These are phyloP conservation scores for Mrakia gelida DNA, from an alignment of 768 basidiomycete species.

Conservation along the genomic window DNA sequence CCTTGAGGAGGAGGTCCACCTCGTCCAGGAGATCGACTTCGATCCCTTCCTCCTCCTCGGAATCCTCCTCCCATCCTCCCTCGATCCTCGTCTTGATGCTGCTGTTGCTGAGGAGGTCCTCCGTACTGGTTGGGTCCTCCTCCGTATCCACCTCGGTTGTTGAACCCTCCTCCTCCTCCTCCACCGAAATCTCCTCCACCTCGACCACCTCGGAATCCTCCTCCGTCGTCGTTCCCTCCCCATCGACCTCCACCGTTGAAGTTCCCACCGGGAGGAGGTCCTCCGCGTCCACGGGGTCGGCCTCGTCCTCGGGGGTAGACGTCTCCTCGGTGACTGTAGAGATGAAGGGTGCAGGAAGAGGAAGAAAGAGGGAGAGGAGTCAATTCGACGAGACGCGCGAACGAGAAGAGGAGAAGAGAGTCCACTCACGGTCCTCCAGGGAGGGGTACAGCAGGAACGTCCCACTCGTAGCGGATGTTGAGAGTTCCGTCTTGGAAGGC, in stretches of 20 bases:
- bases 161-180: constrained; percentile 44
- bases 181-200: constrained; percentile 46
- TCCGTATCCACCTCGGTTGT: constrained; percentile 45
- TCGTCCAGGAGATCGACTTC: constrained; percentile 32
- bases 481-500: constrained; percentile 77
- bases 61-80: constrained; percentile 30
- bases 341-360: constrained; percentile 17
- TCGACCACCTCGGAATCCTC: constrained; percentile 44
- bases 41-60: constrained; percentile 36
- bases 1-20: constrained; percentile 41
- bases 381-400: constrained; percentile 43
- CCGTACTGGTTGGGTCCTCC: constrained; percentile 48
- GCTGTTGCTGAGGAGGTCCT: neutral
- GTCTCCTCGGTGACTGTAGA: constrained; percentile 11
- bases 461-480: constrained; percentile 84
- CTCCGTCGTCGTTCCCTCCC: constrained; percentile 43
- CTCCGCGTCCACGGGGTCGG: neutral
- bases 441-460: constrained; percentile 57
- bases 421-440: constrained; percentile 49
- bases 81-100: constrained; percentile 39
- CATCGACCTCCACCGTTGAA: constrained; percentile 18
- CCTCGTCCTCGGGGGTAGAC: constrained; percentile 25
- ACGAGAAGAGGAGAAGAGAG: constrained; percentile 42
- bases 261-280: neutral
- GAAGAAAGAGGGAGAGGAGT: constrained; percentile 21